Evolutionary conservation across 2,329 filamentous ascomycete genomes (phyloP), one percentile per base, ranked within the genome.

Genomic region (Pestalotiopsis sp.): DNA sequence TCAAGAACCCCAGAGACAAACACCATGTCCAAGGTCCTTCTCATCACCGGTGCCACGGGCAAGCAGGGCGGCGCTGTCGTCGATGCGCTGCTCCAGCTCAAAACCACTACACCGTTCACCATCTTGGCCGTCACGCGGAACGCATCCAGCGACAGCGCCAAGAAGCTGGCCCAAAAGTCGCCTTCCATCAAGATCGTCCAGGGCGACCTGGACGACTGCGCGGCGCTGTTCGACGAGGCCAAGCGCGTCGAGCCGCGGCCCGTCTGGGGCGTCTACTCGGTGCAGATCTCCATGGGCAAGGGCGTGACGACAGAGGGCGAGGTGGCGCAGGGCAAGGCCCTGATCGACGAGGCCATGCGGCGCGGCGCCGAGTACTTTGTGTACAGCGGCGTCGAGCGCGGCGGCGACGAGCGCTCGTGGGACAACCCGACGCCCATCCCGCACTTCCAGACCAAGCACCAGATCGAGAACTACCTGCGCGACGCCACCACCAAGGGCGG

Each of bases 321-420:
- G 69, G 71, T 79, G 5, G 59, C 49, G 0, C 89, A 92, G 76
- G 90, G 89, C 66, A 89, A 84, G 56, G 82, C 79, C 0, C 79
- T 92, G 7, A 81, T 91, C 67, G 86, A 91, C 69, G 86, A 84
- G n/a, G 82, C 87, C 2, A 75, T 91, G 68, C 83, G 84, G 31
- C 77, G 86, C 31, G 82, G 83, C 13, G 86, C 92, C 52, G 81
- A 84, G 69, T 85, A 89, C 74, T 90, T 92, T 72, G 85, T 92
- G 59, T 92, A 91, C 79, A 86, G 84, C 38, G 88, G 85, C 66
- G 88, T 91, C 31, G 90, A 92, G 71, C 87, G 90, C 52, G 88
- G 89, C 58, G 89, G 89, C 61, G 78, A 80, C 25, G 78, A 78
- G 2, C 83, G 82, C 5, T 85, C 83, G 61, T 84, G 85, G 73